Base-by-base conservation (phyloP, 2,329 filamentous ascomycete species). In the Colletotrichum abscissum region DNA sequence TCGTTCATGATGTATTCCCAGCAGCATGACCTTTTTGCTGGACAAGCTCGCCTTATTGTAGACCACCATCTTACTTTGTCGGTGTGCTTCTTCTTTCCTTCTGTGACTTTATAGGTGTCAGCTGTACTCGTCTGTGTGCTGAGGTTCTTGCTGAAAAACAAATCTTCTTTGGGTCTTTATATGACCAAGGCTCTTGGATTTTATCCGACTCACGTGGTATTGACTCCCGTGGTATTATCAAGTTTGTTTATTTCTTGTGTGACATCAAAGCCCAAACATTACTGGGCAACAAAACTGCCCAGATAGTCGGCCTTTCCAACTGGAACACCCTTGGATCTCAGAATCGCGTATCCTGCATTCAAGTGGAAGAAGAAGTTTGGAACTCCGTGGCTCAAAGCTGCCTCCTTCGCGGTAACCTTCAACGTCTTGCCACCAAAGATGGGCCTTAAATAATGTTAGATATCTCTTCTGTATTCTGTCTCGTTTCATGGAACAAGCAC, bases 321-420 rank as follows among this genome's bases (percentile, higher is more conserved):
- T 1, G 85, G 85, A 16, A 92, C 88, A 0, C 90, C 90, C 79
- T 88, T 85, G 59, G 82, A 83, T 62, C 91, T 82, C 76, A 92
- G 77, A 62, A 93, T 87, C 2, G 79, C 82, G 79, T 92, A 92
- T 7, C 87, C 86, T 6, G 85, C 90, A 28, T 82, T 85, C 5
- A 88, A 73, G 76, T 92, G 91, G 78, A 92, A 92, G 79, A 85
- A 90, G 77, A 91, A 85, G 78, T 92, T 92, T 14, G 90, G 89
- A 52, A 91, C 71, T 3, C 81, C 84, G 77, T 85, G 87, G 2
- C 78, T 78, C 22, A 83, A 75, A 6, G 88, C 76, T 71, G 89
- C 91, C 0, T 81, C 79, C 60, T 77, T 74, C 52, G 69, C 75
- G 16, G 75, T 69, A 24, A 78, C 59, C 56, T 74, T 76, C 38